These are phyloP conservation scores for Pseudogymnoascus sp. DNA, from an alignment of 2,329 filamentous ascomycete species.

Conservation along the genomic window DNA sequence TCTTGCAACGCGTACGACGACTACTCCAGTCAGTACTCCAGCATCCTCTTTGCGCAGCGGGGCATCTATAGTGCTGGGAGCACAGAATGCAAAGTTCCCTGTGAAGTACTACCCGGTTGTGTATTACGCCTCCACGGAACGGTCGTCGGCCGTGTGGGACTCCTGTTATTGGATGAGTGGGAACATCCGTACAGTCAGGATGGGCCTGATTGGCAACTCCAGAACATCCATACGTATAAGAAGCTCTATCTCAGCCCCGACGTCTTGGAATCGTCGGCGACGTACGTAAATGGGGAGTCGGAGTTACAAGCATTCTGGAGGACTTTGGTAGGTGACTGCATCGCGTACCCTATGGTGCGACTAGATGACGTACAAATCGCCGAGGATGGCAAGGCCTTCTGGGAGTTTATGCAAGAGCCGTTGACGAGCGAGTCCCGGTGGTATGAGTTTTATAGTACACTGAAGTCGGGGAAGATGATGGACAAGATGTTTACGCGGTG, in stretches of 20 bases:
- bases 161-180: background rate
- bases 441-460: background rate
- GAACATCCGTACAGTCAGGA: no score
- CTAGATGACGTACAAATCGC: background rate
- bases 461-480: background rate
- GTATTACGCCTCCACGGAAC: background rate
- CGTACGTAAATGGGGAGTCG: background rate
- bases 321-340: constrained; percentile 16
- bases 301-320: constrained; percentile 13
- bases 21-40: background rate
- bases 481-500: background rate
- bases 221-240: background rate
- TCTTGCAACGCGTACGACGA: background rate
- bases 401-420: background rate
- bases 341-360: constrained; percentile 13
- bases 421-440: background rate
- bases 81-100: background rate
- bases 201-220: background rate
- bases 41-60: constrained; percentile 3
- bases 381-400: background rate
- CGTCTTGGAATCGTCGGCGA: background rate
- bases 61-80: constrained; percentile 2
- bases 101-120: background rate
- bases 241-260: background rate
- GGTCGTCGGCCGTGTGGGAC: background rate